A percentile compares a stretch with the other conserved stretches of the same genome.
Conservation (phyloP, 2,329 filamentous ascomycete species). For the Cylindrodendrum hubeiense region DNA sequence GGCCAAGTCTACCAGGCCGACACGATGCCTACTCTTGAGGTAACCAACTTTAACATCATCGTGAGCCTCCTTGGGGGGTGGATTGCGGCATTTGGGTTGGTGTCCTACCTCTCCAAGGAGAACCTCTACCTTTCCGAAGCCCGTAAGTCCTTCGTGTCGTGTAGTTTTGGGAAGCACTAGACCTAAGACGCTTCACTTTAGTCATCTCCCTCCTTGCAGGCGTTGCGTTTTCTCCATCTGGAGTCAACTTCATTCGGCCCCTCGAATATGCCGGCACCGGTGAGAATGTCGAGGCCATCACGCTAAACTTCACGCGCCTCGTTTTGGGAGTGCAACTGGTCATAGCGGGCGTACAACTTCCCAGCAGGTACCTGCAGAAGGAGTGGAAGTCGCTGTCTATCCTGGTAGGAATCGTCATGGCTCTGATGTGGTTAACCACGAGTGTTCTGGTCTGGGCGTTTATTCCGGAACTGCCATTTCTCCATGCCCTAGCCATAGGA, state of each 20-base stretch:
- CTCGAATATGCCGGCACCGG: slow-evolving; percentile 75
- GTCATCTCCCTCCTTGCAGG: slow-evolving; percentile 90
- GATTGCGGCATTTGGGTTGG: slow-evolving; percentile 86
- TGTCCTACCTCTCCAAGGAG: slow-evolving; percentile 91
- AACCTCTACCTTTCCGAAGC: slow-evolving; percentile 92
- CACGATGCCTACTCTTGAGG: slow-evolving; percentile 55
- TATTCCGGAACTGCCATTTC: slow-evolving; percentile 76
- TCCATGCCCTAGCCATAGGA: slow-evolving; percentile 84
- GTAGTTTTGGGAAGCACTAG: neutral
- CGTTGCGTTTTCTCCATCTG: slow-evolving; percentile 81
- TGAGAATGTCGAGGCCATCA: slow-evolving; percentile 76
- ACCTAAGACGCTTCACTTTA: slow-evolving; percentile 49
- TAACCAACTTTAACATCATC: slow-evolving; percentile 87
- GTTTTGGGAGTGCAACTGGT: slow-evolving; percentile 92
- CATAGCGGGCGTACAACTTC: slow-evolving; percentile 87
- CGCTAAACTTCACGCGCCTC: slow-evolving; percentile 85
- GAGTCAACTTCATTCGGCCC: slow-evolving; percentile 80
- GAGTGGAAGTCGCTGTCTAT: slow-evolving; percentile 83
- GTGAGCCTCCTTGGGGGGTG: slow-evolving; percentile 86
- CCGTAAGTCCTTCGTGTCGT: slow-evolving; percentile 66
- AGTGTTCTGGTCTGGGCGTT: slow-evolving; percentile 82
- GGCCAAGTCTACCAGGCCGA: neutral
- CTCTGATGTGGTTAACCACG: slow-evolving; percentile 85
- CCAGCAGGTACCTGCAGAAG: slow-evolving; percentile 80
- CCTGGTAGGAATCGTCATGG: slow-evolving; percentile 87